phyloP scores from a whole-genome alignment of 192 early-diverging fungal species.

The Coemansia sp. region DNA sequence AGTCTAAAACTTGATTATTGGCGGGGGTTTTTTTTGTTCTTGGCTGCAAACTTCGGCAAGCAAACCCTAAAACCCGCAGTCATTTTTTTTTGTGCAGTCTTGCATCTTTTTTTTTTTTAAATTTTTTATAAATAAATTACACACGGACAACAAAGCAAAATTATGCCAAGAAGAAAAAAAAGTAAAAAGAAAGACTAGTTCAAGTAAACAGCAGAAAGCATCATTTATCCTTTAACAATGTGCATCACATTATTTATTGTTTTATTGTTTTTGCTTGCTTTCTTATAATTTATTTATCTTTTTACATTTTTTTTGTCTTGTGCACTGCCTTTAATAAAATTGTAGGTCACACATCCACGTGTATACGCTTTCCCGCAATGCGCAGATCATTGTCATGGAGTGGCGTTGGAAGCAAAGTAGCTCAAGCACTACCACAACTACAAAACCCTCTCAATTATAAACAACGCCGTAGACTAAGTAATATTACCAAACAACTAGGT shows the following conservation, averaged over 20 bases:
- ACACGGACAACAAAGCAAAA: background rate
- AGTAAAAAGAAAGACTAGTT: background rate
- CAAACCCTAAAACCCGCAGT: background rate
- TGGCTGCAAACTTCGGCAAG: background rate
- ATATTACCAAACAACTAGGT: background rate
- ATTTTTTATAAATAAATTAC: background rate
- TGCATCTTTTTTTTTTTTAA: background rate
- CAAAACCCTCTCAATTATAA: conserved; percentile 4
- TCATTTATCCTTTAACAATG: background rate
- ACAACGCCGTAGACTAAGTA: conserved; percentile 14
- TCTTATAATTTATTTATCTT: background rate
- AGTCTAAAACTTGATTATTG: background rate
- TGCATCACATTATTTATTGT: background rate
- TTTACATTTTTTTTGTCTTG: background rate
- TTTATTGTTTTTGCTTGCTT: background rate
- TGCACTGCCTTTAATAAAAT: background rate
- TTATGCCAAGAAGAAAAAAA: background rate
- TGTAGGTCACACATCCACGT: background rate
- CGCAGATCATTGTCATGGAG: background rate
- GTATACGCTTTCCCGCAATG: background rate
- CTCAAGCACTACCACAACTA: background rate
- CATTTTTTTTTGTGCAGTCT: background rate
- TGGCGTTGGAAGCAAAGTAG: background rate
- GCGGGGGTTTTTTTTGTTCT: background rate
- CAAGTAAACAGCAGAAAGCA: background rate